Percentiles rank a stretch among this genome's conserved stretches.
Evolutionary conservation across 768 basidiomycete species (phyloP).

Genomic region (Pleurotus cornucopiae): DNA sequence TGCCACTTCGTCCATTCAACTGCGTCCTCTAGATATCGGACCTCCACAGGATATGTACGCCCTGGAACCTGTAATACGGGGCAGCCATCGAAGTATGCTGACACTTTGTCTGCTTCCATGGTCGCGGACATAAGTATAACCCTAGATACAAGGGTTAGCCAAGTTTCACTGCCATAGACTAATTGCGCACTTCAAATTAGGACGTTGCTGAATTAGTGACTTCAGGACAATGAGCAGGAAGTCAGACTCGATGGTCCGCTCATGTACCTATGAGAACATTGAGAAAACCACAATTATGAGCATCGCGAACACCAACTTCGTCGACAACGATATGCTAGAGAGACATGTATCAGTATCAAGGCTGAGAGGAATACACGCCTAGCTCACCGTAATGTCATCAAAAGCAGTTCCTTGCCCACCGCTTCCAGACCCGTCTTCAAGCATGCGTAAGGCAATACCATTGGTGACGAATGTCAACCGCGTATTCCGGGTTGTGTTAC

Average conservation of each 20-base stretch:
- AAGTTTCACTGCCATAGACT: not conserved
- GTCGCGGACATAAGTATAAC: conserved; percentile 98
- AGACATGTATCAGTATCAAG: not conserved
- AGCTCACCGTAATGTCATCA: conserved; percentile 87
- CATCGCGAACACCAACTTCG: conserved; percentile 49
- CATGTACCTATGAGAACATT: conserved; percentile 68
- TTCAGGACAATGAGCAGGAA: conserved; percentile 94
- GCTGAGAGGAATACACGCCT: conserved; percentile 6
- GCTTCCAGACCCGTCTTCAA: conserved; percentile 78
- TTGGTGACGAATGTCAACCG: conserved; percentile 84
- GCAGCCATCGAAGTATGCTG: conserved; percentile 81
- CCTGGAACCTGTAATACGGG: conserved; percentile 88
- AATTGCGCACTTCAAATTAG: conserved; percentile 69
- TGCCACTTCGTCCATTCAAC: conserved; percentile 79
- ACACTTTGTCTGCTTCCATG: conserved; percentile 86
- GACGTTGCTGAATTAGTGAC: conserved; percentile 67
- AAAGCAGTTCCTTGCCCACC: conserved; percentile 76
- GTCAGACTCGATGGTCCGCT: conserved; percentile 95
- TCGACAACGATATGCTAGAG: conserved; percentile 90
- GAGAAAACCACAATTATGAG: not conserved
- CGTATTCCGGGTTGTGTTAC: conserved; percentile 75
- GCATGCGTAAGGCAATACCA: conserved; percentile 94
- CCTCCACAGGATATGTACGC: conserved; percentile 89
- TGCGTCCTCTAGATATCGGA: conserved; percentile 86
- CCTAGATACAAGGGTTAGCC: conserved; percentile 31